Percentiles rank a stretch among this genome's conserved stretches.
phyloP scores from a whole-genome alignment of 208 protist genomes.

The Entamoeba dispar region DNA sequence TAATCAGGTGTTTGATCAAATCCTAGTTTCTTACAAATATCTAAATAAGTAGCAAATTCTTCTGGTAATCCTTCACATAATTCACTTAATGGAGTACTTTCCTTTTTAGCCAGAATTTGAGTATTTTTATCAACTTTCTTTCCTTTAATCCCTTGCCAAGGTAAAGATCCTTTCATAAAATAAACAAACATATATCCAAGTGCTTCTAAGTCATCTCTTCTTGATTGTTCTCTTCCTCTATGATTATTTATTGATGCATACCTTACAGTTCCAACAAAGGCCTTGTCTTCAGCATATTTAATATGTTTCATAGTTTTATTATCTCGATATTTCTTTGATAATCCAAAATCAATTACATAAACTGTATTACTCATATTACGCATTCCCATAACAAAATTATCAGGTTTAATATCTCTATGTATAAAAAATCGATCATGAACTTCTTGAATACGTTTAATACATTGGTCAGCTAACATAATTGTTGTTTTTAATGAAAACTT shows the following conservation, averaged over 20 bases:
- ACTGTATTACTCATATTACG: slow-evolving; percentile 55
- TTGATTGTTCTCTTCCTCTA: slow-evolving; percentile 8
- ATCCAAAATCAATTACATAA: slow-evolving; percentile 79
- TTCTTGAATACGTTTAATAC: slow-evolving; percentile 74
- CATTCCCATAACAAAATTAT: slow-evolving; percentile 92
- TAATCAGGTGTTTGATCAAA: slow-evolving; percentile 98
- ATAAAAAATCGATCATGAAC: slow-evolving; percentile 85
- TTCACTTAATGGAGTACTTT: slow-evolving; percentile 64
- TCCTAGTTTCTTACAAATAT: slow-evolving; percentile 71
- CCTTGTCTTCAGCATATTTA: slow-evolving; percentile 3
- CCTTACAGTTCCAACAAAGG: slow-evolving; percentile 12
- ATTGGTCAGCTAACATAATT: slow-evolving; percentile 84
- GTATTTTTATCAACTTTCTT: slow-evolving; percentile 76
- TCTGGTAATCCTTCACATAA: slow-evolving; percentile 58
- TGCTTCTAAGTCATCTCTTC: slow-evolving; percentile 20
- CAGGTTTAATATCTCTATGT: slow-evolving; percentile 80
- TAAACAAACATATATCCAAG: slow-evolving; percentile 17
- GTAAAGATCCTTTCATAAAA: slow-evolving; percentile 17
- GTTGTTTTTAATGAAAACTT: slow-evolving; percentile 89
- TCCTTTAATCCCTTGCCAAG: slow-evolving; percentile 29
- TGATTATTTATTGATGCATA: slow-evolving; percentile 24
- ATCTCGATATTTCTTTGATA: background rate
- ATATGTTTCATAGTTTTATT: background rate
- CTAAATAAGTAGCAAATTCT: slow-evolving; percentile 86
- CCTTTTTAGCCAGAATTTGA: slow-evolving; percentile 83